Conservation (phyloP, 1,284 basidiomycete genomes). For the Vanrija pseudolonga region DNA sequence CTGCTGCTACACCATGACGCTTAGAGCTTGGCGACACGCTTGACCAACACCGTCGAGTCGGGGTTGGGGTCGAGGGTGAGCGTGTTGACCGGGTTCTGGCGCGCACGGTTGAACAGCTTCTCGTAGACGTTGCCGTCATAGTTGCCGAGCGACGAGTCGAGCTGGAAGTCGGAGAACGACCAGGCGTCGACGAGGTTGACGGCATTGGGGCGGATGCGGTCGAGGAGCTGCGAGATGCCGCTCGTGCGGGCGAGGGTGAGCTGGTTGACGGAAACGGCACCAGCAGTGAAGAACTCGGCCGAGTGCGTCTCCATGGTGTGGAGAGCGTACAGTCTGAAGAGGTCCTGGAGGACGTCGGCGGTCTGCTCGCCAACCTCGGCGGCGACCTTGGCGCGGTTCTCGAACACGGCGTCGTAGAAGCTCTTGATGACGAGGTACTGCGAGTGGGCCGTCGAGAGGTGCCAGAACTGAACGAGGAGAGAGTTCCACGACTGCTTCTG, state of each 20-base stretch:
- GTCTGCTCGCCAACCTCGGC: conserved; percentile 7
- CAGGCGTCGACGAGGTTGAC: conserved; percentile 55
- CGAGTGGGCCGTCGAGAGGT: conserved; percentile 20
- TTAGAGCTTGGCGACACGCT: conserved; percentile 19
- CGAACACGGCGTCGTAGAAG: conserved; percentile 17
- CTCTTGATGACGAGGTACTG: conserved; percentile 21
- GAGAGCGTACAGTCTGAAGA: conserved; percentile 51
- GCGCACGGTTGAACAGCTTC: conserved; percentile 50
- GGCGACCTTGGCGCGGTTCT: conserved; percentile 7
- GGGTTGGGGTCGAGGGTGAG: conserved; percentile 20
- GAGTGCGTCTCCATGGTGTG: conserved; percentile 51
- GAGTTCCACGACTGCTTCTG: conserved; percentile 39
- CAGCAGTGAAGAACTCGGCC: conserved; percentile 52
- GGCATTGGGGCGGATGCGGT: conserved; percentile 7
- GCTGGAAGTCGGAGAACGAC: conserved; percentile 55
- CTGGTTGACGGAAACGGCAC: conserved; percentile 46
- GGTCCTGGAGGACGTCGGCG: conserved; percentile 35
- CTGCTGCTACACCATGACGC: not conserved
- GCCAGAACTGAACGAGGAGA: conserved; percentile 21
- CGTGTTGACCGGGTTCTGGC: conserved; percentile 19
- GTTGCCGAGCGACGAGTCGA: conserved; percentile 57
- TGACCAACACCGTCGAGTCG: conserved; percentile 9
- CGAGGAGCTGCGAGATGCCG: conserved; percentile 9
- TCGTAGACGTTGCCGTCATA: conserved; percentile 53
- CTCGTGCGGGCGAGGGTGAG: conserved; percentile 13